Base-by-base conservation (phyloP, 768 basidiomycete species). In the Pholiota conissans region DNA sequence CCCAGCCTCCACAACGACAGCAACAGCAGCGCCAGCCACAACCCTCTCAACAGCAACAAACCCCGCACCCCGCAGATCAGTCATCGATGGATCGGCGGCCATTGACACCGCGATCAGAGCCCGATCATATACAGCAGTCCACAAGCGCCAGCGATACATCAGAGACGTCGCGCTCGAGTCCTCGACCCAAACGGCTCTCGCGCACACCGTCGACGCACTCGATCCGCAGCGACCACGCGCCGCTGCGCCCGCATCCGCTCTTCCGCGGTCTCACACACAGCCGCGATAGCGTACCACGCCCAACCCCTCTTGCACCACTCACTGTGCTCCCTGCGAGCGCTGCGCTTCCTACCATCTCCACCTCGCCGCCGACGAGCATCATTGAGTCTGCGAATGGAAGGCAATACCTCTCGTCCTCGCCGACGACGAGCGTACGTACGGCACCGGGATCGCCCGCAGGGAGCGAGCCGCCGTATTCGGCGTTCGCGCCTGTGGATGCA, bases 191-290 rank as follows among this genome's bases (percentile, higher is more conserved):
- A 57, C 82, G 76, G 37, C 72, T 76, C 59, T 80, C 84, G 5
- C 83, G 89, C 16, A 86, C 88, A 7, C 78, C 86, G 9, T 90
- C 89, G 4, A 82, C 72, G 29, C 83, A 87, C 64, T 89, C 88
- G 14, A 68, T 79, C n/a, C 67, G 73, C 35, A 73, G 73, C 18
- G 73, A 75, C 26, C 61, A 69, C 48, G 61, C 13, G 35, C 16
- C 68, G 46, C 73, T 88, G 49, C 86, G 87, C 14, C 89, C 88
- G 0, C 90, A 91, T 66, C 90, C 89, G 6, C 78, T 91, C 51
- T 90, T 91, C 61, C 85, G 90, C 55, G 89, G 88, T 8, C 79
- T 85, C 60, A 89, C 89, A 0, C 84, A 81, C 57, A 84, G 79
- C 51, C 72, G 78, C 3, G 71, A 74, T 69, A 64, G 72, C 68